A percentile compares a stretch with the other conserved stretches of the same genome.
These are phyloP conservation scores for Trichosanthes cucumerina DNA, from an alignment of 306 rosid species.

Conservation along the genomic window DNA sequence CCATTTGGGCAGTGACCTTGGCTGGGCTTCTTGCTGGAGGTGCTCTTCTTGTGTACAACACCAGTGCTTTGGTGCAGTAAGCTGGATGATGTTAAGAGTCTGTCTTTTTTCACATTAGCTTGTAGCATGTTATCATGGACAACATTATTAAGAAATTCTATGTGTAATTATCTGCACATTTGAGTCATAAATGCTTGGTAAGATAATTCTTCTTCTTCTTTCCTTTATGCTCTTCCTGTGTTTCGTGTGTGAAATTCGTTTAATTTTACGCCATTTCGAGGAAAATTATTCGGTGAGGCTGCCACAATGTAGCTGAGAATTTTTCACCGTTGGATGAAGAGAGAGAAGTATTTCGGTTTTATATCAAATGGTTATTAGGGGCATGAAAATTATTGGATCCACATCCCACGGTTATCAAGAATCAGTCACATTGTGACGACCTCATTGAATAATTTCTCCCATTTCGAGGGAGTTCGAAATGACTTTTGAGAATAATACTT, in stretches of 20 bases:
- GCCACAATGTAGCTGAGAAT: too few relatives aligned
- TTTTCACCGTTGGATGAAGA: too few relatives aligned
- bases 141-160: neutral
- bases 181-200: neutral
- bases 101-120: constrained; percentile 5
- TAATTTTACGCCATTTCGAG: too few relatives aligned
- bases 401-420: too few relatives aligned
- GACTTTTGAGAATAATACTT: too few relatives aligned
- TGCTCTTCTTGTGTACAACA: constrained; percentile 95
- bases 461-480: too few relatives aligned
- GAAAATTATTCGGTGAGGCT: too few relatives aligned
- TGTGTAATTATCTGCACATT: constrained; percentile 2
- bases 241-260: neutral
- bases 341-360: too few relatives aligned
- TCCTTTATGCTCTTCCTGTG: neutral
- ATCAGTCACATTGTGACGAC: too few relatives aligned
- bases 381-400: too few relatives aligned
- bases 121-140: constrained; percentile 8
- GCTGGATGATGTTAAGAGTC: neutral
- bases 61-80: constrained; percentile 86
- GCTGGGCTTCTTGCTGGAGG: constrained; percentile 83
- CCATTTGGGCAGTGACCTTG: constrained; percentile 93
- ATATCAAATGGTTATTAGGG: too few relatives aligned
- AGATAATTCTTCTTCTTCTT: neutral
- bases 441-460: too few relatives aligned